Percentiles rank a stretch among this genome's conserved stretches.
These are phyloP conservation scores for Ogataea pilisensis DNA, from an alignment of 805 yeast species.

Conservation along the genomic window DNA sequence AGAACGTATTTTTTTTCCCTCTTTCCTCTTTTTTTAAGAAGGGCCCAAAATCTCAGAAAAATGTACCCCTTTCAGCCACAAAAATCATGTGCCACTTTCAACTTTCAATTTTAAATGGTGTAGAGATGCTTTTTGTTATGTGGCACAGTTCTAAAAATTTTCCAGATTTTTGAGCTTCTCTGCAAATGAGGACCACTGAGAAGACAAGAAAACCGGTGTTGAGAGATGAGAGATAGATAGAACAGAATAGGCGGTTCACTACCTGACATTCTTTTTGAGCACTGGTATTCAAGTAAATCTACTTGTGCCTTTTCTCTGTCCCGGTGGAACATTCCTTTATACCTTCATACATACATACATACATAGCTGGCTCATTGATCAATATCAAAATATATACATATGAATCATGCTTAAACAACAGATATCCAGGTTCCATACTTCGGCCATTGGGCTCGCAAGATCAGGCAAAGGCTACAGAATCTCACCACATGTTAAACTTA, in stretches of 20 bases:
- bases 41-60: too few species aligned
- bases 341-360: too few species aligned
- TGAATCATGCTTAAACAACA: conserved; percentile 14
- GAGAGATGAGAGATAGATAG: too few species aligned
- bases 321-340: too few species aligned
- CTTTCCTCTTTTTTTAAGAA: not conserved
- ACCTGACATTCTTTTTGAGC: too few species aligned
- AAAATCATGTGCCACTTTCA: not conserved
- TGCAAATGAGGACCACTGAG: too few species aligned
- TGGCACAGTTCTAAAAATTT: not conserved
- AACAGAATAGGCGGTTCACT: too few species aligned
- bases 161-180: not conserved
- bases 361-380: not conserved
- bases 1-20: not conserved
- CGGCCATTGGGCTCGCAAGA: conserved; percentile 28
- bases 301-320: too few species aligned
- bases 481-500: conserved; percentile 47
- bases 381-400: not conserved
- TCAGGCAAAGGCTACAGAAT: conserved; percentile 36
- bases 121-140: not conserved
- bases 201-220: too few species aligned
- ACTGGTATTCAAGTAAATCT: too few species aligned
- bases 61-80: not conserved
- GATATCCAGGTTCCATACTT: conserved; percentile 32
- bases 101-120: not conserved